Evolutionary conservation across 768 basidiomycete genomes (phyloP).

Genomic region (Dacryopinax spathularia): DNA sequence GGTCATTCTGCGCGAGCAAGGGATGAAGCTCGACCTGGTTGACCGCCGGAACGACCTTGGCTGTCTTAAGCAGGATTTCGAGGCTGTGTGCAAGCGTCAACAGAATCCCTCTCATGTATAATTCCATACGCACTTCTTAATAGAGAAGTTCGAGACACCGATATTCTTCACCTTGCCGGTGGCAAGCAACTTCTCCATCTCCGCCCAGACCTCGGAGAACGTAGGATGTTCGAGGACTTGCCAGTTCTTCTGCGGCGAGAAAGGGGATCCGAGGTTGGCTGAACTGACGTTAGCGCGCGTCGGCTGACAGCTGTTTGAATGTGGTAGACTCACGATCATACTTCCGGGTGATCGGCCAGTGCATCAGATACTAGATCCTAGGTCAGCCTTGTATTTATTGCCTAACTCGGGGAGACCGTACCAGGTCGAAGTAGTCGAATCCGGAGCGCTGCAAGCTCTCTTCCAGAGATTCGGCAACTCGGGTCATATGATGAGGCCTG

Average conservation of each 20-base stretch:
- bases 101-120: neutral
- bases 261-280: neutral
- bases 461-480: neutral
- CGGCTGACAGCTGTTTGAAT: neutral
- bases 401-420: neutral
- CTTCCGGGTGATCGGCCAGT: neutral
- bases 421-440: neutral
- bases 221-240: neutral
- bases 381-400: neutral
- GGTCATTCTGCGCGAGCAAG: slow-evolving; percentile 36
- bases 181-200: slow-evolving; percentile 17
- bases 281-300: neutral
- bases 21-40: slow-evolving; percentile 53
- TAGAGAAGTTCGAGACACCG: slow-evolving; percentile 47
- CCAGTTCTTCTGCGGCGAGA: neutral
- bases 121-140: slow-evolving; percentile 29
- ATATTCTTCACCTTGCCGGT: slow-evolving; percentile 34
- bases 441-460: neutral
- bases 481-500: neutral
- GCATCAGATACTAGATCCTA: neutral
- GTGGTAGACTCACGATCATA: neutral
- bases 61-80: slow-evolving; percentile 31
- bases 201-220: slow-evolving; percentile 18
- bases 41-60: slow-evolving; percentile 46
- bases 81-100: too few species aligned